A percentile compares a stretch with the other conserved stretches of the same genome.
phyloP scores from a whole-genome alignment of 106 monocot genomes.

The Amphibolis antarctica region DNA sequence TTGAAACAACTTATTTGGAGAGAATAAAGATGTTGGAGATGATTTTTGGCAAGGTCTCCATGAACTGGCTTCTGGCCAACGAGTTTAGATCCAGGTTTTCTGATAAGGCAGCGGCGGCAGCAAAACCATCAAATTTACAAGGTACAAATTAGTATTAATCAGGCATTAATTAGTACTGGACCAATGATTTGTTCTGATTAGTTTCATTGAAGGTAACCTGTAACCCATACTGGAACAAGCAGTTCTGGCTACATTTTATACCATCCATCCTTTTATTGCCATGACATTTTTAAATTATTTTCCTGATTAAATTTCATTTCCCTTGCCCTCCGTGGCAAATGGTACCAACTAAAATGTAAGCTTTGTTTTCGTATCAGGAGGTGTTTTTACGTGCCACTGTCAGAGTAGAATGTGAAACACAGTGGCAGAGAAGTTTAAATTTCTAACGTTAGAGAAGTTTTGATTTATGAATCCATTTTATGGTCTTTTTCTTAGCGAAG shows the following conservation, averaged over 20 bases:
- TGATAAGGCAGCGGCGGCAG: slow-evolving; percentile 18
- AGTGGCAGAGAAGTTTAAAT: too few relatives aligned
- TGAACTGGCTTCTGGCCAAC: slow-evolving; percentile 53
- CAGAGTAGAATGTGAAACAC: too few relatives aligned
- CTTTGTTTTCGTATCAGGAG: too few relatives aligned
- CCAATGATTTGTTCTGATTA: neutral
- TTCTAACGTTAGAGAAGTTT: too few relatives aligned
- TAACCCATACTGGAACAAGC: neutral
- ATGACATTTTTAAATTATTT: neutral
- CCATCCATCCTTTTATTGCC: neutral
- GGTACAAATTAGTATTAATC: slow-evolving; percentile 22
- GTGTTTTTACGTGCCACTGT: too few relatives aligned
- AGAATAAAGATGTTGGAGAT: slow-evolving; percentile 28
- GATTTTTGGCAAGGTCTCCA: slow-evolving; percentile 41
- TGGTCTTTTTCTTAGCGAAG: too few relatives aligned
- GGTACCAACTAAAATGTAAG: too few relatives aligned
- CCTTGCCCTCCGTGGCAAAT: too few relatives aligned
- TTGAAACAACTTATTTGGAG: slow-evolving; percentile 26
- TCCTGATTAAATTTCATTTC: too few relatives aligned
- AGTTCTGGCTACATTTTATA: neutral
- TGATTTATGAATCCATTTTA: too few relatives aligned
- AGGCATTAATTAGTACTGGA: neutral
- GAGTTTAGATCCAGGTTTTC: slow-evolving; percentile 60
- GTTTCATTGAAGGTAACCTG: neutral
- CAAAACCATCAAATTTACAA: slow-evolving; percentile 20